These are phyloP conservation scores for Aspergillus uvarum DNA, from an alignment of 2,329 filamentous ascomycete species.

Conservation along the genomic window DNA sequence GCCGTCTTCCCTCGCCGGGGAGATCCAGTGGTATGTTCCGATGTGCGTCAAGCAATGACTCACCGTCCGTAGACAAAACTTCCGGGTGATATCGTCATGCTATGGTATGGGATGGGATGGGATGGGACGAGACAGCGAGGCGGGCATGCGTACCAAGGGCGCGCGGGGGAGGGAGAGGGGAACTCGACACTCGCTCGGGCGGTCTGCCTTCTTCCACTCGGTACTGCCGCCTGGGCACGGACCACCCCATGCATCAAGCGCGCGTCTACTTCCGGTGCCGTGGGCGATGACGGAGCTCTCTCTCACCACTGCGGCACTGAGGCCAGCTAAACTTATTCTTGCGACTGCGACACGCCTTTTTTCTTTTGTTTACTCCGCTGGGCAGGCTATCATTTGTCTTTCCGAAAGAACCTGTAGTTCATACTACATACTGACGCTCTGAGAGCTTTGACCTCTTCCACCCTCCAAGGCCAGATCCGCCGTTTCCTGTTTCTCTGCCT, in stretches of 20 bases:
- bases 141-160: slow-evolving; percentile 19
- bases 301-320: slow-evolving; percentile 4
- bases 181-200: slow-evolving; percentile 12
- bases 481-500: not conserved
- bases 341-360: not conserved
- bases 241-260: slow-evolving; percentile 18
- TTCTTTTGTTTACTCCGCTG: not conserved
- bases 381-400: not conserved
- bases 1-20: not conserved
- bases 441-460: too few species aligned
- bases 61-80: slow-evolving; percentile 11
- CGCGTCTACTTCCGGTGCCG: slow-evolving; percentile 14
- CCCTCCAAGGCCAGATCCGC: not conserved
- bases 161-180: slow-evolving; percentile 21
- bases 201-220: slow-evolving; percentile 6
- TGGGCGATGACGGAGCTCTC: slow-evolving; percentile 22
- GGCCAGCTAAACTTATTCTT: slow-evolving; percentile 15
- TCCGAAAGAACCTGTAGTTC: too few species aligned
- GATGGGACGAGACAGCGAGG: slow-evolving; percentile 15
- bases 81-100: slow-evolving; percentile 17
- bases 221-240: slow-evolving; percentile 12
- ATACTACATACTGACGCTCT: too few species aligned
- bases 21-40: not conserved
- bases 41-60: slow-evolving; percentile 11
- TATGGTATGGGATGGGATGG: slow-evolving; percentile 13